phyloP scores from a whole-genome alignment of 129 eudicot genomes.

The Chrysanthemum makinoi region DNA sequence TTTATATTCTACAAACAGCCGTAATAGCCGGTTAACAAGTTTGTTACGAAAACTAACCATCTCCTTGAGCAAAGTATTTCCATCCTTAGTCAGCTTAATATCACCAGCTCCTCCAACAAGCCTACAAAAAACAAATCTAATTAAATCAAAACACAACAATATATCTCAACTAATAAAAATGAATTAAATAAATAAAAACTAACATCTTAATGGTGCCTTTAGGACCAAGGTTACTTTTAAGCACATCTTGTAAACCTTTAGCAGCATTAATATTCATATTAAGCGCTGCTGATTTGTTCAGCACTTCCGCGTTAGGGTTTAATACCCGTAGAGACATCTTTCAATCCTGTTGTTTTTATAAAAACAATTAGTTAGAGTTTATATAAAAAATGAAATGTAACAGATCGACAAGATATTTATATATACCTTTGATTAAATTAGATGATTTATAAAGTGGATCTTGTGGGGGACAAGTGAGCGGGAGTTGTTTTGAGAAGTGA shows the following conservation, averaged over 20 bases:
- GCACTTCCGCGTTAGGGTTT: slow-evolving; percentile 94
- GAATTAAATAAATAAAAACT: neutral
- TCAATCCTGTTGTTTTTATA: no score
- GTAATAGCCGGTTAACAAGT: no score
- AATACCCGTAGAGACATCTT: slow-evolving; percentile 73
- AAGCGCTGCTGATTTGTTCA: slow-evolving; percentile 94
- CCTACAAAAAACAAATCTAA: slow-evolving; percentile 34
- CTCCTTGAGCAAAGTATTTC: slow-evolving; percentile 86
- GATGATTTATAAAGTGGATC: no score
- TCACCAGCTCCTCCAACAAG: slow-evolving; percentile 99
- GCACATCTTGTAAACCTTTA: slow-evolving; percentile 89
- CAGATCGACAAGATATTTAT: no score
- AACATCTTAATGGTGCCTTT: slow-evolving; percentile 94
- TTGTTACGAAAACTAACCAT: slow-evolving; percentile 50
- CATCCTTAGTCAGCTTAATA: slow-evolving; percentile 91
- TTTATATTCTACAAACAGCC: no score
- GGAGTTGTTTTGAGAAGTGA: no score
- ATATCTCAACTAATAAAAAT: neutral
- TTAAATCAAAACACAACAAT: neutral
- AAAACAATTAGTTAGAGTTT: no score
- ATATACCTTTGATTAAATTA: no score
- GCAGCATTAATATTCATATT: slow-evolving; percentile 95
- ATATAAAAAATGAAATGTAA: no score
- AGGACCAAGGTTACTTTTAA: slow-evolving; percentile 89
- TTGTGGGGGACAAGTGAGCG: no score